Evolutionary conservation across 495 filamentous ascomycete species (phyloP).

Genomic region (Annulohypoxylon nitens): DNA sequence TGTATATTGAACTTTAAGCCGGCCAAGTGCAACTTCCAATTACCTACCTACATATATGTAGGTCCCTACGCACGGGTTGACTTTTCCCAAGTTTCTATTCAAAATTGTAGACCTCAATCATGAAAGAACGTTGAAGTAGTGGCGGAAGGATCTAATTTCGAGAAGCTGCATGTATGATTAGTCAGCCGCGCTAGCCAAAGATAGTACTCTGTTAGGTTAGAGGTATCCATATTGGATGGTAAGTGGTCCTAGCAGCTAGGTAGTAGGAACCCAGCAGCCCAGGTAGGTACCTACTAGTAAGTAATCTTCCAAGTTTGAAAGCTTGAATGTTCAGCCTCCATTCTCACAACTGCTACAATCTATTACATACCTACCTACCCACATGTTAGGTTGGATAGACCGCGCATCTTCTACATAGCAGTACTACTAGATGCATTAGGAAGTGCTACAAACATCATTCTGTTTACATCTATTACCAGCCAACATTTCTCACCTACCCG

Average conservation of each 20-base stretch:
- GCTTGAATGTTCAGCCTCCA: conserved; percentile 32
- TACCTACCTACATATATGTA: too few relatives aligned
- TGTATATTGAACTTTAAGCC: too few relatives aligned
- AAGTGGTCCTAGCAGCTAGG: too few relatives aligned
- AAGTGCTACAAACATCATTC: not conserved
- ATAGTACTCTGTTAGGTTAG: not conserved
- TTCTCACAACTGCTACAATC: not conserved
- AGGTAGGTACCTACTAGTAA: too few relatives aligned
- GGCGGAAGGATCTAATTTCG: not conserved
- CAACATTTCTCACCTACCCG: not conserved
- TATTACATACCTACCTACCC: too few relatives aligned
- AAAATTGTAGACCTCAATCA: not conserved
- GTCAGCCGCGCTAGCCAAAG: conserved; percentile 7
- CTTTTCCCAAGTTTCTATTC: not conserved
- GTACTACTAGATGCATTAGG: not conserved
- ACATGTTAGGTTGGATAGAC: conserved; percentile 4
- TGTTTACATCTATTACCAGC: conserved; percentile 9
- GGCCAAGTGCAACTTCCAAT: too few relatives aligned
- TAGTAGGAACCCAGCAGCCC: too few relatives aligned
- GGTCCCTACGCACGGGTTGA: not conserved
- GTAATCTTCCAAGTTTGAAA: not conserved
- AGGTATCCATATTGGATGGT: too few relatives aligned
- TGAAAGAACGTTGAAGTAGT: not conserved
- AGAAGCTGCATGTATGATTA: conserved; percentile 20
- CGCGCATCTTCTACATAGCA: not conserved